Percentiles rank a stretch among this genome's conserved stretches.
These are phyloP conservation scores for Irpex sp. DNA, from an alignment of 1,284 basidiomycete genomes.

Conservation along the genomic window DNA sequence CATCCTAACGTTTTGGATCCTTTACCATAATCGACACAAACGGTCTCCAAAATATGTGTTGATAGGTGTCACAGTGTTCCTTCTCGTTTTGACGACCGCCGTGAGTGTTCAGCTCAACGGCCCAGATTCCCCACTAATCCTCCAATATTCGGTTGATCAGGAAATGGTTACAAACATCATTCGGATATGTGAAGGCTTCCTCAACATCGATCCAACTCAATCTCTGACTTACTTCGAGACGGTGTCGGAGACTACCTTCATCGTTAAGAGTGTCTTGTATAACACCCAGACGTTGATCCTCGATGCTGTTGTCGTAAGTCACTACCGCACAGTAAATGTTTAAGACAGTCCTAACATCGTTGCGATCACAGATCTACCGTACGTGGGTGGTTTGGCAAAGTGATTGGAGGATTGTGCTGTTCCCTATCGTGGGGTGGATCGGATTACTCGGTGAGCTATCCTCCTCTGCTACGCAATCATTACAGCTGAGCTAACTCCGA, in stretches of 20 bases:
- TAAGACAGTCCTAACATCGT: too few relatives aligned
- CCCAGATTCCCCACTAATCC: too few relatives aligned
- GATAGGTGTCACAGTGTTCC: slow-evolving; percentile 13
- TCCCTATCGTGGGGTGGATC: slow-evolving; percentile 24
- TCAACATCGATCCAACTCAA: slow-evolving; percentile 5
- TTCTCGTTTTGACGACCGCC: slow-evolving; percentile 23
- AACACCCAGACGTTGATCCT: slow-evolving; percentile 31
- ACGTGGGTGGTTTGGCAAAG: slow-evolving; percentile 26
- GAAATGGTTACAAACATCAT: slow-evolving; percentile 22
- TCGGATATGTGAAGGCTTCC: slow-evolving; percentile 18
- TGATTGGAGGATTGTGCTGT: slow-evolving; percentile 15
- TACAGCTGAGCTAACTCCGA: neutral
- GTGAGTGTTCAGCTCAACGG: too few relatives aligned
- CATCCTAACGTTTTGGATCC: slow-evolving; percentile 23
- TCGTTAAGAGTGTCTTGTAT: slow-evolving; percentile 27
- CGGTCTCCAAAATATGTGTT: slow-evolving; percentile 18
- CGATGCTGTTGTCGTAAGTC: slow-evolving; percentile 27
- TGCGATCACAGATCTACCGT: slow-evolving; percentile 24
- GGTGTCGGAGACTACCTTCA: slow-evolving; percentile 25
- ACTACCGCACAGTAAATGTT: slow-evolving; percentile 2
- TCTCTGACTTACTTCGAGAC: slow-evolving; percentile 22
- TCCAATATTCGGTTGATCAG: too few relatives aligned
- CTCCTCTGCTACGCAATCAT: neutral
- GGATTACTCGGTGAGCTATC: slow-evolving; percentile 17
- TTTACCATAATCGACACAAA: slow-evolving; percentile 18